Evolutionary conservation across 2,329 filamentous ascomycete genomes (phyloP), one percentile per base, ranked within the genome.

Genomic region (Ustilaginoidea virens): DNA sequence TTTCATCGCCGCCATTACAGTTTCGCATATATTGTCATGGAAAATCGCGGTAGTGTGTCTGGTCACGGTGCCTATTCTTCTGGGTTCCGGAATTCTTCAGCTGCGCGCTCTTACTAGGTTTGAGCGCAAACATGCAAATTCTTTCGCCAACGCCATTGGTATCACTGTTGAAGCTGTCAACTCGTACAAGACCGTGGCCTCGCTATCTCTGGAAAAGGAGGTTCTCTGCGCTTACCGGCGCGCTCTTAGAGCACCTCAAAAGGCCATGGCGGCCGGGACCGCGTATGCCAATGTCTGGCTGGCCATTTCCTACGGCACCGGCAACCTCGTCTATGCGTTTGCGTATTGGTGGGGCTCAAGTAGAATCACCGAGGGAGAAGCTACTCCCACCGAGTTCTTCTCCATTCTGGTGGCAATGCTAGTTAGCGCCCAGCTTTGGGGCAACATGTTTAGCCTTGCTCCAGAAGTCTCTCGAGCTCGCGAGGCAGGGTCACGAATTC

Each of bases 321-420:
- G 72, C 13, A 78, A 76, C 42, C 61, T 80, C 28, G 69, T 82
- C 16, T 80, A 83, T 42, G 74, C 77, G 0, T 66, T 86, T 30
- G 74, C 77, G 1, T 85, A 82, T 50, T 86, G 78, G 76, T 86
- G 79, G 77, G 79, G 79, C 4, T 66, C 77, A 0, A 75, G 69
- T 40, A 69, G 73, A 36, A 80, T 85, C 34, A 65, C 74, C 29
- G 60, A 64, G 23, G 77, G 78, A 4, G 55, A 69, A 32, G 77
- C 77, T 39, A 60, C 55, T 3, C 67, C 66, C 24, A 69, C 73
- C 18, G 66, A 78, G n/a, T 85, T 83, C 53, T 74, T 85, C 47
- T 77, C 80, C 40, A 74, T 56, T 75, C 2, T 60, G 69, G 4
- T 62, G 5, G 65, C 71, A 1, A 59, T 79, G 27, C 56, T 79